phyloP scores from a whole-genome alignment of 78 protist genomes.

The slime mould (Dictyostelium discoideum) region DNA sequence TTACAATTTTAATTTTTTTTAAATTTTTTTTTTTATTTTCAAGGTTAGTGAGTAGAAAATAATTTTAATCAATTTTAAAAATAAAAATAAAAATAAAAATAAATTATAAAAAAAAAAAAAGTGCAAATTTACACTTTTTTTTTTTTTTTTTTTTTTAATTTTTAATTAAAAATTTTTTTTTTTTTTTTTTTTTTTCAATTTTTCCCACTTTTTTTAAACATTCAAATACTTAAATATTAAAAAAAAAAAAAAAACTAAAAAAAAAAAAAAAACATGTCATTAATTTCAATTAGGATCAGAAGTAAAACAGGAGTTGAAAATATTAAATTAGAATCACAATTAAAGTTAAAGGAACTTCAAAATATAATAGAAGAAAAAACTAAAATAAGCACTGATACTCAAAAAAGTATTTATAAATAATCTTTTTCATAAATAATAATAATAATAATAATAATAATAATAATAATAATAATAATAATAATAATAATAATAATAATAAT shows the following conservation, averaged over 20 bases:
- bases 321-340: conserved; percentile 10
- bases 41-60: too few species aligned
- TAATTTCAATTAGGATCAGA: conserved; percentile 38
- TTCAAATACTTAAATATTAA: too few species aligned
- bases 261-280: background rate
- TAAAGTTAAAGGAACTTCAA: conserved; percentile 17
- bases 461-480: background rate
- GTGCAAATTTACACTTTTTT: background rate
- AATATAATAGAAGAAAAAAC: conserved; percentile 22
- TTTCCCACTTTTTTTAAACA: background rate
- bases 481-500: too few species aligned
- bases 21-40: too few species aligned
- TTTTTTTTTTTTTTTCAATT: background rate
- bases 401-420: conserved; percentile 30
- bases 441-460: background rate
- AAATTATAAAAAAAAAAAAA: too few species aligned
- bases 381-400: background rate
- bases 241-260: too few species aligned
- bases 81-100: too few species aligned
- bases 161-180: background rate
- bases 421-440: background rate
- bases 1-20: too few species aligned
- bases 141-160: background rate
- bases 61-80: too few species aligned
- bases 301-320: conserved; percentile 68